Evolutionary conservation across 2,329 filamentous ascomycete species (phyloP).

Genomic region (Bretziella fagacearum): DNA sequence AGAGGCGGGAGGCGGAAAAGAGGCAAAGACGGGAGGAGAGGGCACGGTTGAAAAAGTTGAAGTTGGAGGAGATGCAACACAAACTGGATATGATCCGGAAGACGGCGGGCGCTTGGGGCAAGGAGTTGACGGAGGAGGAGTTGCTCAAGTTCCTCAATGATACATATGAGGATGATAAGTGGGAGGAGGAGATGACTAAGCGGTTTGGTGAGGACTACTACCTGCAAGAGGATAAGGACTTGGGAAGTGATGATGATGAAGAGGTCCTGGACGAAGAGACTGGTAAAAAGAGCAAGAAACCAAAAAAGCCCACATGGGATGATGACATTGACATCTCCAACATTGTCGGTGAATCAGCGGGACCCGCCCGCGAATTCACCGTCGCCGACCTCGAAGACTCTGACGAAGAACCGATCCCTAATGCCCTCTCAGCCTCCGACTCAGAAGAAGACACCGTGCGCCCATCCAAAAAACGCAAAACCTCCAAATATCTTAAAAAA

Average conservation of each 20-base stretch:
- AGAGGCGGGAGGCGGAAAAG: conserved; percentile 64
- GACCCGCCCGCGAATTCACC: conserved; percentile 34
- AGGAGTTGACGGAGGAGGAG: conserved; percentile 52
- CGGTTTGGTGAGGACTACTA: conserved; percentile 89
- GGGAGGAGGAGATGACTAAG: conserved; percentile 80
- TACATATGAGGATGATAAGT: conserved; percentile 74
- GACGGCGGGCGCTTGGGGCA: conserved; percentile 62
- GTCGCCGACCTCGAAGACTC: conserved; percentile 37
- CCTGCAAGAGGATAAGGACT: conserved; percentile 48
- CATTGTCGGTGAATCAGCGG: conserved; percentile 71
- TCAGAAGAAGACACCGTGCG: conserved; percentile 23
- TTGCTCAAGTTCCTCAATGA: conserved; percentile 75
- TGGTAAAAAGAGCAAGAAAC: conserved; percentile 30
- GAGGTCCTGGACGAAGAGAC: conserved; percentile 44
- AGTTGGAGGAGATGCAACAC: conserved; percentile 75
- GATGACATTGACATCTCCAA: conserved; percentile 97
- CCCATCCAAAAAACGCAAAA: conserved; percentile 40
- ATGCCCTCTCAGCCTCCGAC: conserved; percentile 17
- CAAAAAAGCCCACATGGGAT: conserved; percentile 81
- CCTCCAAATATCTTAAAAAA: conserved; percentile 40
- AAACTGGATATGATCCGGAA: conserved; percentile 80
- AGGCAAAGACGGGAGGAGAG: conserved; percentile 61
- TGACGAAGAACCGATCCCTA: conserved; percentile 23
- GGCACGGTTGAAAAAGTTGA: conserved; percentile 67
- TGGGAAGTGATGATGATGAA: conserved; percentile 47